Evolutionary conservation across 495 filamentous ascomycete species (phyloP).

Genomic region (Tuber calosporum): DNA sequence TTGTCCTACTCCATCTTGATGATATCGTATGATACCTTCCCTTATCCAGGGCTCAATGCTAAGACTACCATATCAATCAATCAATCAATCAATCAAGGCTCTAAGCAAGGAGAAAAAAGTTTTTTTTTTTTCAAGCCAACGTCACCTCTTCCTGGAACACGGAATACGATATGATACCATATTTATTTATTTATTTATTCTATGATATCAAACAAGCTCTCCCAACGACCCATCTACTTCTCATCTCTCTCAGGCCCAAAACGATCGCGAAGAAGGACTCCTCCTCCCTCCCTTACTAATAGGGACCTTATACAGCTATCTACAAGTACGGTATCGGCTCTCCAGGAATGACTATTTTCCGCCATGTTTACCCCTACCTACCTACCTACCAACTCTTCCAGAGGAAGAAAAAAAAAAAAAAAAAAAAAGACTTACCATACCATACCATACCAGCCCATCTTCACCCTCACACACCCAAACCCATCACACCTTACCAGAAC

Average conservation of each 20-base stretch:
- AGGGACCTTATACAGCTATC: background rate
- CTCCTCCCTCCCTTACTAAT: background rate
- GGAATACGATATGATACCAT: too few relatives aligned
- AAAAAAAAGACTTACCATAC: too few relatives aligned
- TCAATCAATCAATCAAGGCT: background rate
- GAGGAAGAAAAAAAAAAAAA: background rate
- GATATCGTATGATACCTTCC: too few relatives aligned
- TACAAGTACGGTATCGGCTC: background rate
- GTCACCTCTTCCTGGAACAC: background rate
- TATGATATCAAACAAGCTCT: too few relatives aligned
- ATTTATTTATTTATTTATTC: too few relatives aligned
- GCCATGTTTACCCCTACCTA: background rate
- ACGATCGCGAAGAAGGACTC: background rate
- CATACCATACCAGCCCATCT: background rate
- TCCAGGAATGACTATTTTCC: background rate
- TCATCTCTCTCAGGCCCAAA: background rate
- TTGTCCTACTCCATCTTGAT: too few relatives aligned
- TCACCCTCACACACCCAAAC: background rate
- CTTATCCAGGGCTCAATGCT: background rate
- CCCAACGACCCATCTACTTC: background rate
- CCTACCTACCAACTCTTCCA: background rate
- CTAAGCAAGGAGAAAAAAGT: too few relatives aligned
- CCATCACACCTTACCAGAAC: background rate
- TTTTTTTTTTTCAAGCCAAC: background rate
- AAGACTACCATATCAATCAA: background rate